A percentile compares a stretch with the other conserved stretches of the same genome.
These are phyloP conservation scores for Rhizopus delemar DNA, from an alignment of 371 early-diverging fungal genomes.

Conservation along the genomic window DNA sequence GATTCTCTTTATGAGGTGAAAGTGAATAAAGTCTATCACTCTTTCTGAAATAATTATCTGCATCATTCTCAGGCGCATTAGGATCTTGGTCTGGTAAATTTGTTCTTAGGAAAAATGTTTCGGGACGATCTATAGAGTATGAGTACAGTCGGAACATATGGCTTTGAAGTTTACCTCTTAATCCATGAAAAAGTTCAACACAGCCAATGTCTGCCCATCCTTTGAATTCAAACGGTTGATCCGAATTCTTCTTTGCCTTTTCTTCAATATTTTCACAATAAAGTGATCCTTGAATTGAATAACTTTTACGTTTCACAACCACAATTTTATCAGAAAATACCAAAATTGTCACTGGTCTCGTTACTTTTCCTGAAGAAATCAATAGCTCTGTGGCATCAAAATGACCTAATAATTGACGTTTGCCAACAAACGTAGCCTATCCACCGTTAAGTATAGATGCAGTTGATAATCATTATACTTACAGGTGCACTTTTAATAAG, in stretches of 20 bases:
- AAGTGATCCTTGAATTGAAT: constrained; percentile 26
- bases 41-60: constrained; percentile 29
- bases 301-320: constrained; percentile 39
- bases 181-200: constrained; percentile 46
- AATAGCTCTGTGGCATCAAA: constrained; percentile 49
- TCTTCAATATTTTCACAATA: constrained; percentile 24
- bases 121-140: constrained; percentile 34
- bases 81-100: constrained; percentile 21
- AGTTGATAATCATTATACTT: constrained; percentile 5
- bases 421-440: constrained; percentile 32
- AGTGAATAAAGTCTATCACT: constrained; percentile 31
- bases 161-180: constrained; percentile 29
- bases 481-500: constrained; percentile 47
- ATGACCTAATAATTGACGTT: constrained; percentile 38
- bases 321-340: constrained; percentile 48
- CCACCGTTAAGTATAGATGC: neutral
- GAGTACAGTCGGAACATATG: neutral
- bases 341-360: constrained; percentile 43
- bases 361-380: constrained; percentile 26
- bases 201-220: constrained; percentile 51
- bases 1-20: constrained; percentile 9
- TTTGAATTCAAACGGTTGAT: constrained; percentile 36
- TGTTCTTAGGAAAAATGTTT: constrained; percentile 40
- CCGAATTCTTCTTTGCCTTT: constrained; percentile 11
- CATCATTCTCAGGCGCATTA: constrained; percentile 25